A percentile compares a stretch with the other conserved stretches of the same genome.
Conservation (phyloP, 805 yeast species). For the Zygotorulaspora danielsina region DNA sequence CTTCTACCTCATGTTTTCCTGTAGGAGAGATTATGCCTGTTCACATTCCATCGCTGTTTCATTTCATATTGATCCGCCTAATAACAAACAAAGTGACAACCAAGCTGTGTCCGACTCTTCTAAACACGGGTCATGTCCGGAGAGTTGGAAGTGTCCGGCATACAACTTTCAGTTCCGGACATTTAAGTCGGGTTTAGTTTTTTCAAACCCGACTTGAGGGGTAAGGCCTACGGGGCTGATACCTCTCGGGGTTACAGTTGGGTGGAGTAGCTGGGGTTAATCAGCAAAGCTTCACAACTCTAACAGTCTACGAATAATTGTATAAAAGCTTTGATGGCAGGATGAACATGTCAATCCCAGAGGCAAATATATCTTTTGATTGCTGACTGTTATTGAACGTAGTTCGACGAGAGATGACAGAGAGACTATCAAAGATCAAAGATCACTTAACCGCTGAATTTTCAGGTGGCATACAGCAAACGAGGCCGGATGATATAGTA, state of each 20-base stretch:
- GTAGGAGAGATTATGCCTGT: neutral
- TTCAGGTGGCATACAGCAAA: constrained; percentile 24
- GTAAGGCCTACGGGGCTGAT: too few species aligned
- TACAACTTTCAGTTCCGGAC: neutral
- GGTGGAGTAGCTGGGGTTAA: too few species aligned
- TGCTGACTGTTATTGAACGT: too few species aligned
- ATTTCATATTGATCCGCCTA: neutral
- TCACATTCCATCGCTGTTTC: constrained; percentile 1
- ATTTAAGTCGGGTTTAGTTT: too few species aligned
- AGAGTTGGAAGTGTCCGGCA: neutral
- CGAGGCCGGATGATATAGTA: constrained; percentile 84
- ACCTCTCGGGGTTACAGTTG: too few species aligned
- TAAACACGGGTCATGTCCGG: too few species aligned
- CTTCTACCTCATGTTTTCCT: neutral
- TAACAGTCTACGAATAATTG: too few species aligned
- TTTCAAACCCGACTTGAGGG: too few species aligned
- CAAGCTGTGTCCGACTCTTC: neutral
- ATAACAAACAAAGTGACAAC: neutral
- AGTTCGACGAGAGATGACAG: constrained; percentile 30
- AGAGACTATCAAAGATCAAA: constrained; percentile 30
- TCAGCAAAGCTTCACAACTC: too few species aligned
- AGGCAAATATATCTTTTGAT: too few species aligned
- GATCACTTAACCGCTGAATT: constrained; percentile 24
- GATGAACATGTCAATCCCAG: too few species aligned
- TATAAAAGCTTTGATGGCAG: too few species aligned